Evolutionary conservation across 345 rosid species (phyloP), one percentile per base, ranked within the genome.

Genomic region (Acer campestre): DNA sequence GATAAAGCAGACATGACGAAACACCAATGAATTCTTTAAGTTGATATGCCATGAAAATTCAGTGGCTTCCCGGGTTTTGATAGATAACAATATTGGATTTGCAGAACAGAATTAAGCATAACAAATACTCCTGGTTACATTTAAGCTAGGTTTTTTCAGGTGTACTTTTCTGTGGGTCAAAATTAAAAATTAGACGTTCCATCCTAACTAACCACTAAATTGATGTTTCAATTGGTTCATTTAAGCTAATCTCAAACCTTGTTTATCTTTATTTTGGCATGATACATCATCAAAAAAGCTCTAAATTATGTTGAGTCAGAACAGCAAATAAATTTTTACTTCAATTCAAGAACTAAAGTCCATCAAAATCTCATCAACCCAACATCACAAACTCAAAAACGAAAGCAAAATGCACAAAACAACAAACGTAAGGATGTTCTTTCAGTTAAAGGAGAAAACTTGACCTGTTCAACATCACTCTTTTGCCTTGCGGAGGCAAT

Each of bases 401-500:
- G 68, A 68, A 27, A 51, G 3, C 13, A 27, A 31, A 31, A 31
- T 0, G 35, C 35, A 31, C 35, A 31, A 31, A 3, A 31, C 35
- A 31, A 31, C 35, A 31, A 31, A 4, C 31, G 35, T 4, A 31
- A 31, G 38, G 38, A 4, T 35, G 0, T 35, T 35, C 38, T 35
- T 4, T 35, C 46, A 7, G 42, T 20, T 65, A 31, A 66, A 10
- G 27, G 10, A 42, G 68, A 63, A 76, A 74, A 22, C 12, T n/a
- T 70, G 14, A 95, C 95, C 98, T 90, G 84, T 76, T 91, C 98
- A 62, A 93, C 74, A 35, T 87, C 84, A 71, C 87, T 76, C 70
- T 88, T 86, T 74, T 86, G 92, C 75, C 91, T 92, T 1, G 98
- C 98, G 23, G 91, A 91, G 80, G 95, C 98, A 42, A 88, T 76